Evolutionary conservation across 148 eudicot species (phyloP), one percentile per base, ranked within the genome.

Genomic region (Heliamphora exappendiculata): DNA sequence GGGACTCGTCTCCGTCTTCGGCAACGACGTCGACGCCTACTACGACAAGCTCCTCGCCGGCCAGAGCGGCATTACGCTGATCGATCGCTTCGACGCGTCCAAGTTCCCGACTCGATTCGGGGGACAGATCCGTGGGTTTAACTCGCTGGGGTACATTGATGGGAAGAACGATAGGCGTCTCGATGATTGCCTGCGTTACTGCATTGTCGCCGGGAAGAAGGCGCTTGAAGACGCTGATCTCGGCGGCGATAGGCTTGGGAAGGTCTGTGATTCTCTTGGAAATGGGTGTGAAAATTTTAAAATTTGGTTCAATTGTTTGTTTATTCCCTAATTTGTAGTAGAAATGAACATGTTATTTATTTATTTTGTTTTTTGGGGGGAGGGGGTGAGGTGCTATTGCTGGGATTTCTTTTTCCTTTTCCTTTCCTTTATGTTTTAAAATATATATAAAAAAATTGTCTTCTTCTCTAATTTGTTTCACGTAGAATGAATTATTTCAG

Each of bases 1-100:
- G 97, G 98, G 98, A 0, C 78, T 94, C 14, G 98, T 94, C 3
- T 94, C 98, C 7, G 98, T 94, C 4, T 94, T 94, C 67, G 98
- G 98, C 0, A 90, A 87, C 75, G 97, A 92, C 44, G 96, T 84
- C 0, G 91, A 92, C 70, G 74, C 85, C 1, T 94, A 86, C 82
- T 95, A 92, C 71, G 88, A 93, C 10, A 89, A 82, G 83, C 86
- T 95, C 5, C 85, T 95, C 19, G 85, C 91, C 1, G 99, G 99
- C 5, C 90, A 92, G 81, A 88, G 91, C 39, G 99, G 99, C 33
- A 87, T 95, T 67, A 72, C 85, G 2, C 82, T 36, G 16, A 91
- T 95, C 33, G 96, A 95, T 73, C 83, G 97, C 1, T 95, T 95
- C 60, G 99, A 95, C 45, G 94, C 97, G 0, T 89, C 96, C 5